Evolutionary conservation across 805 yeast genomes (phyloP).

Genomic region (Candida ortonii): DNA sequence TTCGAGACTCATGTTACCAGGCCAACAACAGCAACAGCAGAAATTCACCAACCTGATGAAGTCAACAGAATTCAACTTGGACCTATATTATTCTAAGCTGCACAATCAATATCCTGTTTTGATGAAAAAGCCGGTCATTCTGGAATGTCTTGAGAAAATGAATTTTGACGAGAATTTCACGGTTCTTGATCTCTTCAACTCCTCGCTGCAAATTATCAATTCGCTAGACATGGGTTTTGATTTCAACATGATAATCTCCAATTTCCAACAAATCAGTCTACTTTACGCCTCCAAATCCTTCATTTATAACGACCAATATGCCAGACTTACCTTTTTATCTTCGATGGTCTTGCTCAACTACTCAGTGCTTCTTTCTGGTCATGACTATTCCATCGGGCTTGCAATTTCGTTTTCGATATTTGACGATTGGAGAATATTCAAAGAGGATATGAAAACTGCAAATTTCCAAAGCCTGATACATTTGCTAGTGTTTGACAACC

Average conservation of each 20-base stretch:
- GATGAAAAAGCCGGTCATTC: slow-evolving; percentile 33
- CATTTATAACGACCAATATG: slow-evolving; percentile 27
- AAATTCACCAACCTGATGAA: slow-evolving; percentile 23
- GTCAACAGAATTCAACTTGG: slow-evolving; percentile 35
- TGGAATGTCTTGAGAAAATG: slow-evolving; percentile 25
- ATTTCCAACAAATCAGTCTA: slow-evolving; percentile 35
- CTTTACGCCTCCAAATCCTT: slow-evolving; percentile 37
- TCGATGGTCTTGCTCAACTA: slow-evolving; percentile 50
- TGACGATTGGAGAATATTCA: slow-evolving; percentile 54
- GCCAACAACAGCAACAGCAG: slow-evolving; percentile 20
- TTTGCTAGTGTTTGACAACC: slow-evolving; percentile 47
- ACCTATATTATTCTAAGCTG: slow-evolving; percentile 41
- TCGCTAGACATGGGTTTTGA: slow-evolving; percentile 25
- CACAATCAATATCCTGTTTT: slow-evolving; percentile 47
- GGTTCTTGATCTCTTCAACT: slow-evolving; percentile 41
- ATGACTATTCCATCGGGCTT: slow-evolving; percentile 55
- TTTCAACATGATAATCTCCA: slow-evolving; percentile 33
- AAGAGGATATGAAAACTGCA: slow-evolving; percentile 26
- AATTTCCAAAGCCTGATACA: slow-evolving; percentile 41
- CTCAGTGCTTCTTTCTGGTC: slow-evolving; percentile 56
- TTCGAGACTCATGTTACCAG: slow-evolving; percentile 14
- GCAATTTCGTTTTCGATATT: slow-evolving; percentile 52
- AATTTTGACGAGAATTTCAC: slow-evolving; percentile 30
- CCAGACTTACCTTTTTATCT: slow-evolving; percentile 34
- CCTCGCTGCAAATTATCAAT: slow-evolving; percentile 39